Conservation (phyloP, 345 rosid species). For the Heritiera littoralis region DNA sequence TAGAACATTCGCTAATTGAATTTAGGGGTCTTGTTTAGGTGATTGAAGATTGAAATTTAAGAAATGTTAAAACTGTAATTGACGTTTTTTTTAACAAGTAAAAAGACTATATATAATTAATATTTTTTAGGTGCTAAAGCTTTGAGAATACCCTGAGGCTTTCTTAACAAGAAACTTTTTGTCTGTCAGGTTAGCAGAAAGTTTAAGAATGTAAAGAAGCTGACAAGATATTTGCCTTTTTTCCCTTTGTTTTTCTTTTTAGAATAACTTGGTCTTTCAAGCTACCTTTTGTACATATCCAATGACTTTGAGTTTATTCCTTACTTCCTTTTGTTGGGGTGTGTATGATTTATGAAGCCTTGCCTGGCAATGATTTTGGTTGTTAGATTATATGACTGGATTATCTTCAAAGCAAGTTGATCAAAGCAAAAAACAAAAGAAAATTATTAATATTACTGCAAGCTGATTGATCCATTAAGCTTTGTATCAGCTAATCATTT, state of each 20-base stretch:
- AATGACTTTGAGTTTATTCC: constrained; percentile 10
- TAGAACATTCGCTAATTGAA: background rate
- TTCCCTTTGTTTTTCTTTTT: background rate
- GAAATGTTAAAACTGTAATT: no score
- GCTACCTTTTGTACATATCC: background rate
- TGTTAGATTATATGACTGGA: background rate
- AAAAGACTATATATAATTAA: background rate
- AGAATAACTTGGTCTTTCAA: constrained; percentile 15
- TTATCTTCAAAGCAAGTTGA: constrained; percentile 14
- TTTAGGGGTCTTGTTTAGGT: background rate
- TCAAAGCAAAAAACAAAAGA: background rate
- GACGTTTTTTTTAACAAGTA: background rate
- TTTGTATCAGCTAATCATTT: no score
- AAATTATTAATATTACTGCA: constrained; percentile 8
- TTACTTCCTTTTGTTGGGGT: background rate
- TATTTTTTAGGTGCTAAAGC: background rate
- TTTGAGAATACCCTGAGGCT: constrained; percentile 24
- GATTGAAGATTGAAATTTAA: no score
- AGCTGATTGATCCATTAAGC: background rate
- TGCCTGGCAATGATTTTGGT: background rate
- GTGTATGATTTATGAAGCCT: background rate
- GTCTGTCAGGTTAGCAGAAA: constrained; percentile 23
- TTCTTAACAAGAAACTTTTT: constrained; percentile 15
- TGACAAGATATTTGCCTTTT: background rate
- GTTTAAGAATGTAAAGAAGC: background rate